Evolutionary conservation across 2,329 filamentous ascomycete genomes (phyloP), one percentile per base, ranked within the genome.

Genomic region (Botryotinia calthae): DNA sequence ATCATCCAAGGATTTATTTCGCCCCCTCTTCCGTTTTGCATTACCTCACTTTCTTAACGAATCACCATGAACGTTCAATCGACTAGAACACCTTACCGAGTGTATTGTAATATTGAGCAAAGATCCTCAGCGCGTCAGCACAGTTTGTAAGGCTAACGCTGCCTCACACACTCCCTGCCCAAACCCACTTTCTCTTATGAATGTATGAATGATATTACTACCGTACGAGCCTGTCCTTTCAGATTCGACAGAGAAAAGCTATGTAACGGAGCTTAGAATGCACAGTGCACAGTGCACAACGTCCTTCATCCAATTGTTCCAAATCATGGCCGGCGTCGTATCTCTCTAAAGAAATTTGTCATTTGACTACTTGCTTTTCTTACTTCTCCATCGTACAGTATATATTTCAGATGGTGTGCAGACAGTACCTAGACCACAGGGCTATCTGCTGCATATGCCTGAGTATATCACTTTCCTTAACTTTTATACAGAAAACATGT

Each of bases 261-360:
- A 73, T 74, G 74, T 64, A 72, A 65, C 71, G 56, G 54, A 61
- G 73, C 73, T 70, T 58, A 65, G 72, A 74, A 72, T 75, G 73
- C 73, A 73, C n/a, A 72, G 73, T 76, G 75, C 76, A 70, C 73
- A 74, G 68, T 74, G 75, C 73, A 71, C 73, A 59, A 37, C 64
- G 46, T 71, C 69, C 69, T 56, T 71, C 69, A 51, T 71, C 48
- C 59, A 54, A 66, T 64, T 65, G 61, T 31, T 31, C 34, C 34
- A 64, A 71, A 51, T 59, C 44, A 63, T 65, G 69, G 69, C 44
- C 31, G 37, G 61, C 69, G 69, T 62, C 61, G 31, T 51, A 51
- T 65, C 31, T 71, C 58, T 40, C 16, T 64, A 54, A 28, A 56
- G 59, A 42, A 48, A 65, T 54, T 71, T 71, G 69, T 71, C 69